These are phyloP conservation scores for Omphalea diandra DNA, from an alignment of 441 rosid species.

Conservation along the genomic window DNA sequence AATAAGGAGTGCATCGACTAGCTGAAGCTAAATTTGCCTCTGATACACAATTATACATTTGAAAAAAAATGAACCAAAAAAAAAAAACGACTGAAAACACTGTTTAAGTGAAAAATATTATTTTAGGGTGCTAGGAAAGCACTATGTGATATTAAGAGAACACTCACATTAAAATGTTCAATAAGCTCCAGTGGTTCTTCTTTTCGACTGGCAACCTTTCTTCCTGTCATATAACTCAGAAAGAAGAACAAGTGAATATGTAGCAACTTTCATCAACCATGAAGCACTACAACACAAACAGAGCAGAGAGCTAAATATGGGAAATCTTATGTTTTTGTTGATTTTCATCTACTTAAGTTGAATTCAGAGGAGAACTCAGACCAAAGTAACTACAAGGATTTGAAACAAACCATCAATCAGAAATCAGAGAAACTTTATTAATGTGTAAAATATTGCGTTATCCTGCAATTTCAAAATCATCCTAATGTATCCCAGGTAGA, in stretches of 20 bases:
- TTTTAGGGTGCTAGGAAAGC: neutral
- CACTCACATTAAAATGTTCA: slow-evolving; percentile 89
- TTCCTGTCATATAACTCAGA: slow-evolving; percentile 47
- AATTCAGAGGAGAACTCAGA: neutral
- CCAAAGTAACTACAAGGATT: neutral
- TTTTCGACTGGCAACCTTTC: slow-evolving; percentile 56
- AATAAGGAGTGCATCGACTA: too few species aligned
- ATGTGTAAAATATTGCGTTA: neutral
- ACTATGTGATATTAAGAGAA: slow-evolving; percentile 11
- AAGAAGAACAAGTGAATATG: slow-evolving; percentile 20
- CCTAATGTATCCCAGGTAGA: neutral
- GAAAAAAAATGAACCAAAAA: too few species aligned
- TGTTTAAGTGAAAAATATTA: neutral
- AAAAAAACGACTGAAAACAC: neutral
- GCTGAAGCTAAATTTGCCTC: too few species aligned
- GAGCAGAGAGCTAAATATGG: neutral
- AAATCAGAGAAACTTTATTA: neutral
- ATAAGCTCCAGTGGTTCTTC: slow-evolving; percentile 79
- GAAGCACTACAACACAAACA: slow-evolving; percentile 15
- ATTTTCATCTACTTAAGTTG: neutral
- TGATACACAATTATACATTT: too few species aligned
- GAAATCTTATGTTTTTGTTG: neutral
- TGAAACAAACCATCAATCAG: neutral
- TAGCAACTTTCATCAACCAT: slow-evolving; percentile 8
- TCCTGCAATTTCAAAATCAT: slow-evolving; percentile 6